Evolutionary conservation across 1,139 yeast genomes (phyloP), one percentile per base, ranked within the genome.

Genomic region (Starmera stellimalicola): DNA sequence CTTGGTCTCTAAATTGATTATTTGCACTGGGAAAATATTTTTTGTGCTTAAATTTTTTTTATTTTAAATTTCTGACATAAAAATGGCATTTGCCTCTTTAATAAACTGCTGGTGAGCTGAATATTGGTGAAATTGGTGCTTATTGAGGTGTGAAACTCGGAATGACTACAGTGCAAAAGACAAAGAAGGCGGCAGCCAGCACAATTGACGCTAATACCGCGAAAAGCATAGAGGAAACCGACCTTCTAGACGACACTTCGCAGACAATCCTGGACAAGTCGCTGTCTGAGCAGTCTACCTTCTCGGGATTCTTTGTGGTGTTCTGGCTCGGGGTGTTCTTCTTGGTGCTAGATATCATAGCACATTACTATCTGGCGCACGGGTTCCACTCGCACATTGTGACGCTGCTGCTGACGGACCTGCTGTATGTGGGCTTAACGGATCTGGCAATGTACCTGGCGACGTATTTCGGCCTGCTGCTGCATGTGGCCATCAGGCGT

Each of bases 391-490:
- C 74, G 31, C 71, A 74, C 20, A 68, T 83, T 20, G 55, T 77
- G 54, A 44, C 47, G n/a, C 47, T 50, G 25, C 45, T 85, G 55
- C 48, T 62, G 6, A 62, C 65, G 22, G 88, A 83, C 44, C 35
- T 84, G 16, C 42, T 70, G 38, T 68, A 70, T 43, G 77, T 85
- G 19, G 94, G 74, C 0, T 42, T 78, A 16, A 74, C 83, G 2
- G 95, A 85, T 52, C 55, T 76, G 27, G 54, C 54, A 29, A 80
- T 85, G 91, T 85, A 84, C 50, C 44, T 77, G 20, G 50, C 73
- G 14, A 69, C 73, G 24, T 85, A 77, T 49, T 56, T 72, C 27
- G 67, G 77, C 2, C 74, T 66, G 28, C 48, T 63, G 3, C 47
- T 83, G 29, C 95, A 85, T 44, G 40, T 54, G 32, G 55, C 63